Evolutionary conservation across 176 grass and related monocot species (phyloP), one percentile per base, ranked within the genome.

Genomic region (Zizania latifolia): DNA sequence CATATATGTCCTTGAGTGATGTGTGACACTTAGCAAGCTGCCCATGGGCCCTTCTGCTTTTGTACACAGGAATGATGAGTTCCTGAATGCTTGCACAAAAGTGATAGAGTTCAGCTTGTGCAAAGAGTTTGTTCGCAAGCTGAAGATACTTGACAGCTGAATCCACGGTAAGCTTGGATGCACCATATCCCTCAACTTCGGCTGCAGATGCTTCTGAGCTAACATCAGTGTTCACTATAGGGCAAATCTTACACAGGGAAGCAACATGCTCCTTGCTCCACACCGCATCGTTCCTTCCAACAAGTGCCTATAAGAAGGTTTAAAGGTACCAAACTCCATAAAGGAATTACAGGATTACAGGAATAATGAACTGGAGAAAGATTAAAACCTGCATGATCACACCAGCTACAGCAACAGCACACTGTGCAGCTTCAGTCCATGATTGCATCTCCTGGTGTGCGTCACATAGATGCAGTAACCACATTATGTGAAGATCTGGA

Each of bases 401-500:
- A 72, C 95, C 95, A 82, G 95, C 95, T 70, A 99, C 95, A 70
- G 95, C 91, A 72, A 94, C 95, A 75, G 95, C 95, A 86, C 95
- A 99, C 76, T 99, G 91, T 32, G 95, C 95, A n/a, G 95, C 95
- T 89, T 99, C 95, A 81, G 95, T 91, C 70, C 89, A 99, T 69
- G 95, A 94, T 71, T 99, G 95, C 95, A 99, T 94, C 84, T 99
- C 95, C 85, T 99, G 95, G 76, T 99, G 95, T 16, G 91, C 89
- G 50, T 99, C 95, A 62, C 95, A 99, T 58, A 99, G 78, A 87
- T 99, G 95, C 35, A 94, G 84, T 63, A 98, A 83, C 95, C 95
- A 98, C 95, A 98, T 98, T 29, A 98, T 98, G 62, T 98, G 91
- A 81, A 98, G 91, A 88, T 98, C 95, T 64, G 95, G 95, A 78